Evolutionary conservation across 306 rosid species (phyloP), one percentile per base, ranked within the genome.

Genomic region (Ochetophila trinervis): DNA sequence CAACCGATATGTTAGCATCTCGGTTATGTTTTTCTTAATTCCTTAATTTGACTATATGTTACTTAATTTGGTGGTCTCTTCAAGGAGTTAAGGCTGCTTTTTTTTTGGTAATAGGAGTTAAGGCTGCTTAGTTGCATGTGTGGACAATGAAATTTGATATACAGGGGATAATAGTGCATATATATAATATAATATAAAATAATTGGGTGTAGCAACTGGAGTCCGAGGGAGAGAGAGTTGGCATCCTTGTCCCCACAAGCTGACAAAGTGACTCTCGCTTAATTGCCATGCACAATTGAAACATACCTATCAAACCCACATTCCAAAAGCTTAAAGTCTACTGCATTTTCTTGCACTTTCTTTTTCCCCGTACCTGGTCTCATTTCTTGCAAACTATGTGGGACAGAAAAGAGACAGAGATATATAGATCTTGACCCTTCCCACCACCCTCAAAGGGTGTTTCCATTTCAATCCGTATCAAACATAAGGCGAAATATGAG

Each of bases 181-280:
- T 17, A 32, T 12, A 58, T 53, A 80, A 56, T 27, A 3, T 53
- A 52, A 62, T 58, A 70, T 63, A 62, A n/a, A n/a, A n/a, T 67
- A 66, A 57, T 70, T 12, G 44, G 62, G 15, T 45, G 63, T 56
- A 67, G 63, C 60, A 85, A 72, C 72, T 68, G 57, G 76, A 75
- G 86, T 78, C 82, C 9, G 48, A 17, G 62, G 53, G 18, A 42
- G 47, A 68, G 75, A 65, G 68, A 61, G 22, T 24, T 84, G 84
- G 73, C 81, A 75, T 68, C 65, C 57, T 71, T 87, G 94, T 84
- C 94, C 74, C 72, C 86, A 65, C 77, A 76, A 82, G 68, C 77
- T 60, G 81, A 77, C 93, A 56, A 82, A 71, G 14, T 47, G 60
- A 55, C 18, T 50, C 79, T 67, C 60, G 76, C 78, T 57, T 58